phyloP scores from a whole-genome alignment of 2,329 filamentous ascomycete species.

The Thielaviopsis ethacetica region DNA sequence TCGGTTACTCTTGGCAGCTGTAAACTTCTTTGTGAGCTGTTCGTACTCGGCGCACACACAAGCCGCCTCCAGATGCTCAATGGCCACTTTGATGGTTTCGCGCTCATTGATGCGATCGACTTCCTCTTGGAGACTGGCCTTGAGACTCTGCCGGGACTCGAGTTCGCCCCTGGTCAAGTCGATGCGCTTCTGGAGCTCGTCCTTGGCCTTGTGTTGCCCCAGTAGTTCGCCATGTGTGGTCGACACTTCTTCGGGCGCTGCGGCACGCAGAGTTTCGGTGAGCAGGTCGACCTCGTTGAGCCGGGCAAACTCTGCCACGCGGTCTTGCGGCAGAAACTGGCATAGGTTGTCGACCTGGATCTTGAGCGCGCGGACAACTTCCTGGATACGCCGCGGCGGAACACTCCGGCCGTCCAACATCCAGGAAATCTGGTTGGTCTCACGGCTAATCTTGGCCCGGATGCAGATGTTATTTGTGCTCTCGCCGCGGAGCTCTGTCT shows the following conservation, averaged over 20 bases:
- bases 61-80: constrained; percentile 44
- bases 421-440: constrained; percentile 70
- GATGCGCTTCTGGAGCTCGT: constrained; percentile 38
- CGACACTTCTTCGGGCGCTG: constrained; percentile 66
- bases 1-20: constrained; percentile 31
- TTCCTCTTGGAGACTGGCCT: constrained; percentile 59
- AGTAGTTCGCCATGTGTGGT: constrained; percentile 64
- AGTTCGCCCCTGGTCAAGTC: constrained; percentile 32
- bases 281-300: constrained; percentile 70
- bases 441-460: constrained; percentile 58
- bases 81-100: constrained; percentile 24
- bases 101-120: constrained; percentile 71
- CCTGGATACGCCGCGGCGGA: constrained; percentile 47
- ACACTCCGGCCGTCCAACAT: constrained; percentile 52
- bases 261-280: constrained; percentile 73
- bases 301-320: constrained; percentile 83
- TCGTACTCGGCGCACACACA: constrained; percentile 50
- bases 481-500: constrained; percentile 68
- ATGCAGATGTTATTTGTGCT: constrained; percentile 55
- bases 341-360: constrained; percentile 98
- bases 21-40: constrained; percentile 21
- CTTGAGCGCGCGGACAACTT: constrained; percentile 52
- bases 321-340: constrained; percentile 91
- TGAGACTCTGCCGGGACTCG: constrained; percentile 48
- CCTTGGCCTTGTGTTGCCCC: constrained; percentile 40